A percentile compares a stretch with the other conserved stretches of the same genome.
phyloP scores from a whole-genome alignment of 179 eudicot genomes.

The Corrigiola litoralis region DNA sequence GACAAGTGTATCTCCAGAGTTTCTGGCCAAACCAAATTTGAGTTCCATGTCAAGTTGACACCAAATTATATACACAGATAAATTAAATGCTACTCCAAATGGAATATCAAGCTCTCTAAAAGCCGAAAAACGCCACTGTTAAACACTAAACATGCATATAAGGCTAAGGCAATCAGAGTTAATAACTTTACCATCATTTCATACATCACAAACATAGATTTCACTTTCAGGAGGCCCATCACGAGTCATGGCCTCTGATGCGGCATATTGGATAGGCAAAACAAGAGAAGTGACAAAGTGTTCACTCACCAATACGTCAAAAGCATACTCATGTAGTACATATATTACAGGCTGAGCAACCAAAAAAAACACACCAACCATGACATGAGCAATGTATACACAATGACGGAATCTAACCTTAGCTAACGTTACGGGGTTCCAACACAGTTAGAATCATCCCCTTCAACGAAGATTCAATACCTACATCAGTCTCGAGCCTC shows the following conservation, averaged over 20 bases:
- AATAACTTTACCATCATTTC: no score
- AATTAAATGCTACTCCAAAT: no score
- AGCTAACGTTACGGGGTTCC: neutral
- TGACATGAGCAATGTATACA: constrained; percentile 32
- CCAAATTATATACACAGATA: neutral
- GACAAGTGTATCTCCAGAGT: constrained; percentile 1
- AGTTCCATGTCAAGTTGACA: constrained; percentile 10
- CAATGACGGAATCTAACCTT: constrained; percentile 33
- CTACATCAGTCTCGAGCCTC: constrained; percentile 24
- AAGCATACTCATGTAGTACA: constrained; percentile 4
- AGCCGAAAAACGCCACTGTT: no score
- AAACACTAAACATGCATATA: no score
- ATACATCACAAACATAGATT: no score
- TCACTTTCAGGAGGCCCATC: no score
- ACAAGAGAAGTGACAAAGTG: no score
- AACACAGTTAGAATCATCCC: neutral
- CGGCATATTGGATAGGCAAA: no score
- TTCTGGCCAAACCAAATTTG: constrained; percentile 6
- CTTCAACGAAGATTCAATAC: constrained; percentile 1
- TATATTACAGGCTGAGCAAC: constrained; percentile 28
- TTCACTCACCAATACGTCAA: constrained; percentile 7
- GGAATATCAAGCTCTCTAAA: no score
- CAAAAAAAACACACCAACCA: constrained; percentile 16
- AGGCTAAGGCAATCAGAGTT: no score
- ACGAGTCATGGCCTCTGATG: no score